These are phyloP conservation scores for Aspergillus indologenus DNA, from an alignment of 495 filamentous ascomycete species.

Conservation along the genomic window DNA sequence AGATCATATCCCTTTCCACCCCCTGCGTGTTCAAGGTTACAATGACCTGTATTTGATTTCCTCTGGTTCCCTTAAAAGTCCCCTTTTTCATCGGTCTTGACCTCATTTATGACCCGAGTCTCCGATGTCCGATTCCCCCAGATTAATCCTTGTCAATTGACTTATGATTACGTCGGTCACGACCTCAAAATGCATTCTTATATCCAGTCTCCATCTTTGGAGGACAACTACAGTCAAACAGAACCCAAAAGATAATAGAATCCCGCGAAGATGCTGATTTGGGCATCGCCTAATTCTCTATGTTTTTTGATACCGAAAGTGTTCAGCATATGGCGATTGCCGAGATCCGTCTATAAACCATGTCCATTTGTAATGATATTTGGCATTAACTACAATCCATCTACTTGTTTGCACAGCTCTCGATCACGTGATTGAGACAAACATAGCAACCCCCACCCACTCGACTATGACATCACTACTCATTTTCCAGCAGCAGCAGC, in stretches of 20 bases:
- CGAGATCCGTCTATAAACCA: too few species aligned
- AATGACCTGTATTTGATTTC: constrained; percentile 19
- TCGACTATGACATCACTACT: neutral
- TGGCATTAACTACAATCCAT: too few species aligned
- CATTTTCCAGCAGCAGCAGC: neutral
- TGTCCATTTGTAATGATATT: too few species aligned
- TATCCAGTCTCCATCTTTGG: neutral
- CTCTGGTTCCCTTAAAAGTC: constrained; percentile 34
- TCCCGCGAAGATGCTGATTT: neutral
- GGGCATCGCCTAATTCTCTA: too few species aligned
- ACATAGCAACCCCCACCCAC: neutral
- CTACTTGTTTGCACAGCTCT: too few species aligned
- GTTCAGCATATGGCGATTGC: too few species aligned
- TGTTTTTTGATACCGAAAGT: too few species aligned
- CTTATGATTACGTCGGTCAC: constrained; percentile 6
- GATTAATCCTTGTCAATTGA: constrained; percentile 15
- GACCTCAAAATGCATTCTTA: constrained; percentile 7
- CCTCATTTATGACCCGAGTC: constrained; percentile 22
- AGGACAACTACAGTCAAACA: neutral
- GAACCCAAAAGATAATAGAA: neutral
- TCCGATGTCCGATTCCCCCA: constrained; percentile 6
- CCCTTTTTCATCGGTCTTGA: constrained; percentile 13
- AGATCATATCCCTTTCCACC: constrained; percentile 16
- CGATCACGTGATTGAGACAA: neutral
- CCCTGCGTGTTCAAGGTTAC: constrained; percentile 11